Evolutionary conservation across 176 grass and related monocot genomes (phyloP).

Genomic region (Rhynchospora breviuscula): DNA sequence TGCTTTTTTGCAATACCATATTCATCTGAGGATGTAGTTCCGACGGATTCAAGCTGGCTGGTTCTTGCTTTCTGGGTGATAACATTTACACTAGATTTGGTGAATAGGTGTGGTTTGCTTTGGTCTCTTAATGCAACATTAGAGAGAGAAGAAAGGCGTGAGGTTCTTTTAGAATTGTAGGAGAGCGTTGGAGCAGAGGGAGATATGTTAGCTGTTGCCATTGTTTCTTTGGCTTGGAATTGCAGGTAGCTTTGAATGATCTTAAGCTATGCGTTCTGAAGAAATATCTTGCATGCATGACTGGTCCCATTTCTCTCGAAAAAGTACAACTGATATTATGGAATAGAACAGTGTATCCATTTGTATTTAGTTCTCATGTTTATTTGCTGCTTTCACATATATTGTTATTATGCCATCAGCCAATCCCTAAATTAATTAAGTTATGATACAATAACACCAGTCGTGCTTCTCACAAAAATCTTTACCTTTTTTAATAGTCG

Average conservation of each 20-base stretch:
- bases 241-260: background rate
- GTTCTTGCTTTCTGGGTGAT: conserved; percentile 18
- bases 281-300: conserved; percentile 20
- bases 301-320: background rate
- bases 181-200: conserved; percentile 22
- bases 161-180: conserved; percentile 25
- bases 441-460: background rate
- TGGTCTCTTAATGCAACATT: conserved; percentile 22
- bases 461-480: background rate
- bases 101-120: background rate
- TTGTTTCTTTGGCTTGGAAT: conserved; percentile 1
- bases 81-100: background rate
- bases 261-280: background rate
- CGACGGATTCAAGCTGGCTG: conserved; percentile 16
- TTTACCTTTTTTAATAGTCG: background rate
- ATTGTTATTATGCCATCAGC: background rate
- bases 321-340: background rate
- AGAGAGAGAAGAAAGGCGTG: background rate
- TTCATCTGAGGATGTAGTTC: conserved; percentile 8
- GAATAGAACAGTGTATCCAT: background rate
- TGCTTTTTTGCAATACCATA: conserved; percentile 15
- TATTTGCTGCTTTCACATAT: background rate
- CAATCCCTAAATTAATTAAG: background rate
- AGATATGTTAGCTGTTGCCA: conserved; percentile 24
- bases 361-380: background rate